phyloP scores from a whole-genome alignment of 148 eudicot genomes.

The Dysphania ambrosioides region DNA sequence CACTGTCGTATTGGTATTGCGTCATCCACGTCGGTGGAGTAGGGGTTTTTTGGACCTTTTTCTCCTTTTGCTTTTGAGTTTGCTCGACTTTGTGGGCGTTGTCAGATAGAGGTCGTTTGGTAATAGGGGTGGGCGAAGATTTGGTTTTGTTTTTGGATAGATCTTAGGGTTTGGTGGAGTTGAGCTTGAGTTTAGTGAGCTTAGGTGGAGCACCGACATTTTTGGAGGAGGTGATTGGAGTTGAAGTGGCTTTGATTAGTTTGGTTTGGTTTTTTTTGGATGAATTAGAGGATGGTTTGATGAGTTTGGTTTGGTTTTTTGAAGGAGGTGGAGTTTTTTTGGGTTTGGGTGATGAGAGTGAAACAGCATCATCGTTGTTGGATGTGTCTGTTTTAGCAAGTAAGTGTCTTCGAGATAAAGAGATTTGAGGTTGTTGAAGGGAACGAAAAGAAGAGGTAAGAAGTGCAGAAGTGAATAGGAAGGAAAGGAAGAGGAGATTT shows the following conservation, averaged over 20 bases:
- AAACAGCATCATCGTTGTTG: slow-evolving; percentile 10
- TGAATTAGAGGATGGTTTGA: too few species aligned
- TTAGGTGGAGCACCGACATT: slow-evolving; percentile 15
- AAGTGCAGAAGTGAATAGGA: slow-evolving; percentile 20
- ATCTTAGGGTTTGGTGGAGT: slow-evolving; percentile 44
- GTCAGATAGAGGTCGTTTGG: slow-evolving; percentile 16
- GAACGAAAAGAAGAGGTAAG: slow-evolving; percentile 19
- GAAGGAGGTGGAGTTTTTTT: slow-evolving; percentile 35
- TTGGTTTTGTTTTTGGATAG: slow-evolving; percentile 50
- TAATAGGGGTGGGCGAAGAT: slow-evolving; percentile 13
- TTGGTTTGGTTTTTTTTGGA: slow-evolving; percentile 38
- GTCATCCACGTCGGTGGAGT: slow-evolving; percentile 32
- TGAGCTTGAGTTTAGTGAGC: slow-evolving; percentile 43
- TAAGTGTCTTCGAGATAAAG: slow-evolving; percentile 22
- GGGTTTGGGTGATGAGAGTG: slow-evolving; percentile 28
- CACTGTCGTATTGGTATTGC: slow-evolving; percentile 30
- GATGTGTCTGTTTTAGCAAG: neutral
- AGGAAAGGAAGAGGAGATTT: slow-evolving; percentile 33
- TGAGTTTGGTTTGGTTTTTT: slow-evolving; percentile 44
- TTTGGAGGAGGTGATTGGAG: neutral
- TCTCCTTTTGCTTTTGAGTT: too few species aligned
- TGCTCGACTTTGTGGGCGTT: neutral
- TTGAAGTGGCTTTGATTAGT: slow-evolving; percentile 21
- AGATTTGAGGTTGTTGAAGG: slow-evolving; percentile 4
- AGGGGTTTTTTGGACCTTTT: slow-evolving; percentile 14